These are phyloP conservation scores for Cladosporium halotolerans DNA, from an alignment of 2,329 filamentous ascomycete genomes.

Conservation along the genomic window DNA sequence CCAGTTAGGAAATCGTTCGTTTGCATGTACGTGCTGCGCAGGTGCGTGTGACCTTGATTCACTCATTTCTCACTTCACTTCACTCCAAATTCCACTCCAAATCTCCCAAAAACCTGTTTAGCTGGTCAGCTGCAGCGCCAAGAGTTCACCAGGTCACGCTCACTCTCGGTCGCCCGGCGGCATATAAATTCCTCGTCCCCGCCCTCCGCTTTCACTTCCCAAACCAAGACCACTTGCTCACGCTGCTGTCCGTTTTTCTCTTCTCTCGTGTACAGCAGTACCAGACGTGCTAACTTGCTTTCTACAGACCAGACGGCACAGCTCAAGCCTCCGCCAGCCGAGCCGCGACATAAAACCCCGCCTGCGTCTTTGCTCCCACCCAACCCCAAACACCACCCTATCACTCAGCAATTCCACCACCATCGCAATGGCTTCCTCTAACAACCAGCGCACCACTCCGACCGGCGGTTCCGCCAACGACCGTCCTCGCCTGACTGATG, in stretches of 20 bases:
- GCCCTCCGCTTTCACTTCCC: background rate
- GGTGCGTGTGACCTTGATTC: no score
- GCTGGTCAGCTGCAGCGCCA: background rate
- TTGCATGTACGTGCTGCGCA: no score
- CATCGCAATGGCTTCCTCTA: conserved; percentile 1
- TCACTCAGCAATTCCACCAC: conserved; percentile 1
- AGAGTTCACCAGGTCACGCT: background rate
- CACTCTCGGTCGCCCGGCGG: background rate
- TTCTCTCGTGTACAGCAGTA: no score
- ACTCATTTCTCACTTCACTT: background rate
- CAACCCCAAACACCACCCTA: background rate
- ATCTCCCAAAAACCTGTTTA: no score
- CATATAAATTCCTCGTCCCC: background rate
- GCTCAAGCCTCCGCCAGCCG: no score
- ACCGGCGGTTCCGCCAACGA: conserved; percentile 6
- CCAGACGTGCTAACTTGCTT: no score
- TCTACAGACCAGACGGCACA: no score
- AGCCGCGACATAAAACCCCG: no score
- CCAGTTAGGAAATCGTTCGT: no score
- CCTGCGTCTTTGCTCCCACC: no score
- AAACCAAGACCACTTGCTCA: no score
- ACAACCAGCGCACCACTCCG: conserved; percentile 2
- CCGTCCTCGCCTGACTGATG: conserved; percentile 56
- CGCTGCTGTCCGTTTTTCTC: no score
- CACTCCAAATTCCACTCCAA: background rate